Evolutionary conservation across 1,284 basidiomycete genomes (phyloP), one percentile per base, ranked within the genome.

Genomic region (Tilletia caries): DNA sequence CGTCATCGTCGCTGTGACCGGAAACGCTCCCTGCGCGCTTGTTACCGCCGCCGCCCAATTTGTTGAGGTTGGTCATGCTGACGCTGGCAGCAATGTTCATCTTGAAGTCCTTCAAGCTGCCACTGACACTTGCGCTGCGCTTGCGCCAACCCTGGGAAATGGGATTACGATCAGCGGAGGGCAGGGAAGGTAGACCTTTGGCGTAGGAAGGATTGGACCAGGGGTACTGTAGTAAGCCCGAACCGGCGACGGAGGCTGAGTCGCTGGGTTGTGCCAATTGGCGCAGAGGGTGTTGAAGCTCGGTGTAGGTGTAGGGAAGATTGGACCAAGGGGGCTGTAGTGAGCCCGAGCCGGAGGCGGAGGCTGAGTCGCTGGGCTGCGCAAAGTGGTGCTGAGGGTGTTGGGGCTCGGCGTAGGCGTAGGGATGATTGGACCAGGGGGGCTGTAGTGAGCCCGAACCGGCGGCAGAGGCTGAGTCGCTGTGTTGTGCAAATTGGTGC

Each of bases 241-340:
- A 29, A 25, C 3, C 32, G 6, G 54, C 8, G 15, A 10, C 25
- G 1, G 54, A 60, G 23, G 23, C 27, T 25, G 54, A 10, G 29
- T 27, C n/a, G 29, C 29, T 25, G 32, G 23, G 54, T 33, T 8
- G 23, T 18, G 54, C 32, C 25, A 60, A 25, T 25, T 60, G 54
- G 20, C 54, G 54, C 8, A 60, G 54, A 18, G 54, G 54, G 32
- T 60, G 54, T 32, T 60, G 54, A 10, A 29, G 54, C 54, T 60
- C 54, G 54, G 54, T 60, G 54, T 60, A 60, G 37, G 37, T 10
- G 37, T 15, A 10, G 37, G 15, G 15, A 41, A 15, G 37, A 41
- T 6, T 15, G 10, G 10, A 6, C 15, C 15, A 15, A 41, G 37
- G 37, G 37, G 37, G 15, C 0, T 41, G 37, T 41, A n/a, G n/a